Conservation (phyloP, 441 rosid species). For the Jatropha multifida region DNA sequence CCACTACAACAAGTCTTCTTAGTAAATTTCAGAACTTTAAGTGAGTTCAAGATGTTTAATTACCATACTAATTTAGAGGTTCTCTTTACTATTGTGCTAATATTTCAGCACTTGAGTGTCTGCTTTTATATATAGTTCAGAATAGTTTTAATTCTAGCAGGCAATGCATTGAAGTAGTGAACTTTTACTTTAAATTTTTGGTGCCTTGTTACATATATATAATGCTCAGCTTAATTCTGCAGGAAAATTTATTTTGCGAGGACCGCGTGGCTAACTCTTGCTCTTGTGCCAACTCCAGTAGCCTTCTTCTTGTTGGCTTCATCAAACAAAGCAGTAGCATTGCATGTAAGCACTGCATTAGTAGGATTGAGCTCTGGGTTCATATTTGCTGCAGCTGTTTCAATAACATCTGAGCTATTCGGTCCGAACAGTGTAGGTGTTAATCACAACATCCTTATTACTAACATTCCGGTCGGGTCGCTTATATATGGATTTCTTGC, state of each 20-base stretch:
- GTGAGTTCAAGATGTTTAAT: no score
- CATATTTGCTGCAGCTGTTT: slow-evolving; percentile 94
- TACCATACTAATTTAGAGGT: no score
- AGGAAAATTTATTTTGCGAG: slow-evolving; percentile 88
- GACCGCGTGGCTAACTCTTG: slow-evolving; percentile 88
- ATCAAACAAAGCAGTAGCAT: slow-evolving; percentile 45
- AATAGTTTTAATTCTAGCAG: no score
- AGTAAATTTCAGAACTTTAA: neutral
- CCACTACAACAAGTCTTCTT: neutral
- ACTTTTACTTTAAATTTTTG: no score
- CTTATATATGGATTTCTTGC: slow-evolving; percentile 78
- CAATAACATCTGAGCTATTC: slow-evolving; percentile 86
- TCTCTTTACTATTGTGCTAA: no score
- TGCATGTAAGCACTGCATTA: slow-evolving; percentile 63
- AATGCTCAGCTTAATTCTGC: slow-evolving; percentile 5
- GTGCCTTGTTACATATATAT: neutral
- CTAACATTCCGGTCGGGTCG: slow-evolving; percentile 90
- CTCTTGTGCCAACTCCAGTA: slow-evolving; percentile 77
- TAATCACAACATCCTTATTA: slow-evolving; percentile 89
- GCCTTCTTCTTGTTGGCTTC: slow-evolving; percentile 75
- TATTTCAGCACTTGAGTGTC: neutral
- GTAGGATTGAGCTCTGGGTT: slow-evolving; percentile 89
- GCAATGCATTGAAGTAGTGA: no score
- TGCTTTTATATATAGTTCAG: no score
- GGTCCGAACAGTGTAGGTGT: slow-evolving; percentile 91